Evolutionary conservation across 345 rosid species (phyloP).

Genomic region (Populus deltoides): DNA sequence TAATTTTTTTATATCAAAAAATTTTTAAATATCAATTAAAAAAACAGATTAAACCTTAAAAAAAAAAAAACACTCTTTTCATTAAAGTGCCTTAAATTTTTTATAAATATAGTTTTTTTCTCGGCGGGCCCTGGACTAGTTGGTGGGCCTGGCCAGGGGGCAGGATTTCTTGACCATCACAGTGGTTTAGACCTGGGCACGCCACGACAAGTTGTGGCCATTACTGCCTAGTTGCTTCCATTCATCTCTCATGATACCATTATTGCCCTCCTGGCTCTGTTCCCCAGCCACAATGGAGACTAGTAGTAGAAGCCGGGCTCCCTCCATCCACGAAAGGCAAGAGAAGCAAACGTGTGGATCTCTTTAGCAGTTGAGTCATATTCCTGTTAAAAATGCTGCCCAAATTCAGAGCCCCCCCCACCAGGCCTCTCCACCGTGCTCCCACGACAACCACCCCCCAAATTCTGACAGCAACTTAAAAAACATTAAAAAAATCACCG

Average conservation of each 20-base stretch:
- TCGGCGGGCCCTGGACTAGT: no score
- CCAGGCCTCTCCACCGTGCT: conserved; percentile 11
- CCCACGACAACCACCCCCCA: background rate
- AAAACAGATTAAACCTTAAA: no score
- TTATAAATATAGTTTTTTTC: no score
- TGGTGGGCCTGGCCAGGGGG: no score
- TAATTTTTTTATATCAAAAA: no score
- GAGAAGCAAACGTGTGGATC: conserved; percentile 7
- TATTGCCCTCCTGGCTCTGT: background rate
- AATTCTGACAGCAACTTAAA: background rate
- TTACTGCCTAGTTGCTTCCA: background rate
- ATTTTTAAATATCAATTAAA: no score
- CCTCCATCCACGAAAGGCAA: background rate
- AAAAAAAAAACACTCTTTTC: no score
- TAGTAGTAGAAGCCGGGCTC: background rate
- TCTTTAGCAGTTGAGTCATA: background rate
- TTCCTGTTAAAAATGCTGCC: conserved; percentile 17
- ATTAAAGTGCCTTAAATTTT: no score
- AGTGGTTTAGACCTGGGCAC: no score
- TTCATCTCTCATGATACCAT: background rate
- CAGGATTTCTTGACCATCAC: no score
- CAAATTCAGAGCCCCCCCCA: conserved; percentile 25
- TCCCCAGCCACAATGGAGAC: conserved; percentile 9
- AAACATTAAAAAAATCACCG: background rate
- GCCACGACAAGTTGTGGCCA: background rate